These are phyloP conservation scores for Trichomonascaceae sp. DNA, from an alignment of 1,139 yeast genomes.

Conservation along the genomic window DNA sequence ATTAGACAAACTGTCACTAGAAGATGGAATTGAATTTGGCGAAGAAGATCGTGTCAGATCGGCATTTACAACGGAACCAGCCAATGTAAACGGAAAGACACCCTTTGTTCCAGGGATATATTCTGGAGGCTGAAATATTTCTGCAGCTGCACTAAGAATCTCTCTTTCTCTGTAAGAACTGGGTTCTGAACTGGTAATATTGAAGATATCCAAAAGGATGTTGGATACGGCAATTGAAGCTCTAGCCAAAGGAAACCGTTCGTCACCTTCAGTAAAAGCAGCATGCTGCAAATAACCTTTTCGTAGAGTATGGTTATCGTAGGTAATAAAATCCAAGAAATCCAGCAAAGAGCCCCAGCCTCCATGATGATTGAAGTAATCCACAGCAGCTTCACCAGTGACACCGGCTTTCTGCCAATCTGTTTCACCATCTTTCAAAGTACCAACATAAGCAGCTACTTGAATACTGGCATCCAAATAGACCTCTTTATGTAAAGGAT, in stretches of 20 bases:
- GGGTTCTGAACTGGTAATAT: constrained; percentile 2
- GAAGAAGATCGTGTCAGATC: not conserved
- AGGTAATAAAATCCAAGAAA: constrained; percentile 26
- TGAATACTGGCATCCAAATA: constrained; percentile 20
- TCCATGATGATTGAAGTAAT: constrained; percentile 21
- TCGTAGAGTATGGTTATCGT: constrained; percentile 23
- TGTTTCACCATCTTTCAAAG: constrained; percentile 16
- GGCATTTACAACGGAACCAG: constrained; percentile 1
- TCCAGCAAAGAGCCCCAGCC: constrained; percentile 31
- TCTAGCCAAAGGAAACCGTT: constrained; percentile 34
- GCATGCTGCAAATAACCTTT: constrained; percentile 28
- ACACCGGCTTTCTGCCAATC: constrained; percentile 29
- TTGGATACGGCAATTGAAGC: constrained; percentile 32
- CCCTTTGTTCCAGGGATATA: constrained; percentile 14
- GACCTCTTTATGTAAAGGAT: constrained; percentile 19
- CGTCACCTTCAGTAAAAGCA: constrained; percentile 22
- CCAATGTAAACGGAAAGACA: constrained; percentile 5
- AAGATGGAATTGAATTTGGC: not conserved
- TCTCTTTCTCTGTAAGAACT: constrained; percentile 4
- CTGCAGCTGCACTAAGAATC: constrained; percentile 18
- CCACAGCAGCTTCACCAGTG: constrained; percentile 19
- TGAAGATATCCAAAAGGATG: constrained; percentile 33
- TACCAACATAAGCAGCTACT: constrained; percentile 23
- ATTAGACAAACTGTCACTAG: constrained; percentile 3
- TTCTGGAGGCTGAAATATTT: constrained; percentile 22